Evolutionary conservation across 2,329 filamentous ascomycete species (phyloP).

Genomic region (Scytalidium sp.): DNA sequence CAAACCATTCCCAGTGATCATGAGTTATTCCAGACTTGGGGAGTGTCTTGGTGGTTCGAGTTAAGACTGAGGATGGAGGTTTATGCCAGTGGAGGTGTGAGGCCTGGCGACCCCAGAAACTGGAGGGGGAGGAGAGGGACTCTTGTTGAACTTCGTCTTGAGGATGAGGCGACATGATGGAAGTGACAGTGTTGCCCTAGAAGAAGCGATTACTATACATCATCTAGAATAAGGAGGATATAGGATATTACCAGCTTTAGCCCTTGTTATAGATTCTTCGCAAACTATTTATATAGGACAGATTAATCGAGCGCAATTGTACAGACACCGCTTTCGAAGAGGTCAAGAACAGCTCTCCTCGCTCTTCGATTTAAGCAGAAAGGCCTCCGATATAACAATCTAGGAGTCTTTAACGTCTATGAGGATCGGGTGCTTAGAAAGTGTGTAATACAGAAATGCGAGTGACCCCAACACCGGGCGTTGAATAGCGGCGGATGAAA

Average conservation of each 20-base stretch:
- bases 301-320: too few species aligned
- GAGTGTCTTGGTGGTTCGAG: conserved; percentile 59
- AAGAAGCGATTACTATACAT: background rate
- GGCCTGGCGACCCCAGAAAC: conserved; percentile 76
- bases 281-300: too few species aligned
- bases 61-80: conserved; percentile 62
- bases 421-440: too few species aligned
- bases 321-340: too few species aligned
- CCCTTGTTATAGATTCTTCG: background rate
- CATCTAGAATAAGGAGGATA: background rate
- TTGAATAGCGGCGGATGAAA: background rate
- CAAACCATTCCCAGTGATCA: conserved; percentile 86
- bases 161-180: conserved; percentile 23
- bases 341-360: too few species aligned
- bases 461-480: too few species aligned
- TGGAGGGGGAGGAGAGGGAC: conserved; percentile 66
- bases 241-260: background rate
- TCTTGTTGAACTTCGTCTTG: conserved; percentile 29
- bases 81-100: conserved; percentile 78
- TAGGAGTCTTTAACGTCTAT: too few species aligned
- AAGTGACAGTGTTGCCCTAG: too few species aligned
- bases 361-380: too few species aligned
- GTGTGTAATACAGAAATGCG: too few species aligned
- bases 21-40: conserved; percentile 56
- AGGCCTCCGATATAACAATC: too few species aligned